A percentile compares a stretch with the other conserved stretches of the same genome.
Conservation (phyloP, 345 rosid genomes). For the Eucalyptus victrix region DNA sequence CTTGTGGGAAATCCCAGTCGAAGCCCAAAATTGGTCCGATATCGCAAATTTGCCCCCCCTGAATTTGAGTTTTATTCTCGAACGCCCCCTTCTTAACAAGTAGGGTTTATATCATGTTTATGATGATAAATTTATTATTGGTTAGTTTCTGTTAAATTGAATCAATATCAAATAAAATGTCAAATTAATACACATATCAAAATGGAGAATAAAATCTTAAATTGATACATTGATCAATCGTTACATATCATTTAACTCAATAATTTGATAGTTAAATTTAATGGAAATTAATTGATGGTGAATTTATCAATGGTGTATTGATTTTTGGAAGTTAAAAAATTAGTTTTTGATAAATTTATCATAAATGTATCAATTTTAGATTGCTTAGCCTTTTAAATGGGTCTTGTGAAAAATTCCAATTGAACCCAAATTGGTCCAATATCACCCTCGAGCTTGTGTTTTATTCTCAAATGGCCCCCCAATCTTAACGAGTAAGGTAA, state of each 20-base stretch:
- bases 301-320: not conserved
- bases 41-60: not conserved
- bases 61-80: not conserved
- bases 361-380: no score
- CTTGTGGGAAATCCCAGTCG: not conserved
- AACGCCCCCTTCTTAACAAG: not conserved
- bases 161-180: no score
- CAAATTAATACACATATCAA: no score
- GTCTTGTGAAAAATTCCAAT: not conserved
- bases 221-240: accelerated
- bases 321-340: no score
- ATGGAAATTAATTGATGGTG: accelerated
- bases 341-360: accelerated
- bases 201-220: no score
- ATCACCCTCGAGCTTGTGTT: not conserved
- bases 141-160: no score
- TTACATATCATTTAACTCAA: no score
- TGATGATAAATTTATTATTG: no score
- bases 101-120: not conserved
- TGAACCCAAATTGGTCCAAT: not conserved
- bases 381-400: not conserved
- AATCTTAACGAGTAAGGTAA: not conserved
- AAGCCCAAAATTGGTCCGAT: not conserved
- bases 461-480: not conserved
- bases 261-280: no score